phyloP scores from a whole-genome alignment of 2,329 filamentous ascomycete genomes.

The Botrytis aclada region DNA sequence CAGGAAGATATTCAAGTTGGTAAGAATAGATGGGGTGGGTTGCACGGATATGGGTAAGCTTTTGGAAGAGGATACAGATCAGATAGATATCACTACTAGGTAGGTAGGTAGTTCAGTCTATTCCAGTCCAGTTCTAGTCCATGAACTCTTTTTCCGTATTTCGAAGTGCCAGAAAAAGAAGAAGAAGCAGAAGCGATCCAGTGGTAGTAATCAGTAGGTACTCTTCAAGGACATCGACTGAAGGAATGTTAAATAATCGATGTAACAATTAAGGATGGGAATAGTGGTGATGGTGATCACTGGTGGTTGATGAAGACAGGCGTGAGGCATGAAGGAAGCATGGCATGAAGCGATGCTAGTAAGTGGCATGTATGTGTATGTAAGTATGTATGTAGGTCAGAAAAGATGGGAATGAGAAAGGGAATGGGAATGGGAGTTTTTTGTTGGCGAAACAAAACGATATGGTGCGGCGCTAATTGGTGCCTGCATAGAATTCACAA shows the following conservation, averaged over 20 bases:
- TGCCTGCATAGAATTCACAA: slow-evolving; percentile 6
- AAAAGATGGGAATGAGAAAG: not conserved
- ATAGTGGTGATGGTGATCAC: not conserved
- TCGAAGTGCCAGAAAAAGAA: not conserved
- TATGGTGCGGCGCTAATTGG: not conserved
- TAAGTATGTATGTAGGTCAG: not conserved
- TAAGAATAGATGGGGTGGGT: slow-evolving; percentile 6
- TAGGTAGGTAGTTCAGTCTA: not conserved
- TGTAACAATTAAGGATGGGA: not conserved
- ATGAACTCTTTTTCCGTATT: not conserved
- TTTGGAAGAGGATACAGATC: not conserved
- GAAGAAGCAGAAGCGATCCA: not conserved
- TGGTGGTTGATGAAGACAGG: not conserved
- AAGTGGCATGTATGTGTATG: not conserved
- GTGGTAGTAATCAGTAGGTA: not conserved
- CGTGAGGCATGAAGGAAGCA: not conserved
- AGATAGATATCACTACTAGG: not conserved
- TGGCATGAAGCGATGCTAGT: not conserved
- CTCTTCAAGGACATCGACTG: not conserved
- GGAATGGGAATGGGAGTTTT: slow-evolving; percentile 3
- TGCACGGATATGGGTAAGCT: not conserved
- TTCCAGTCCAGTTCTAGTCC: not conserved
- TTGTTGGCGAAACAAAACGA: not conserved
- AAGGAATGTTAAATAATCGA: not conserved
- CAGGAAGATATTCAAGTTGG: not conserved